A percentile compares a stretch with the other conserved stretches of the same genome.
These are phyloP conservation scores for Croton laevigatus DNA, from an alignment of 441 rosid genomes.

Conservation along the genomic window DNA sequence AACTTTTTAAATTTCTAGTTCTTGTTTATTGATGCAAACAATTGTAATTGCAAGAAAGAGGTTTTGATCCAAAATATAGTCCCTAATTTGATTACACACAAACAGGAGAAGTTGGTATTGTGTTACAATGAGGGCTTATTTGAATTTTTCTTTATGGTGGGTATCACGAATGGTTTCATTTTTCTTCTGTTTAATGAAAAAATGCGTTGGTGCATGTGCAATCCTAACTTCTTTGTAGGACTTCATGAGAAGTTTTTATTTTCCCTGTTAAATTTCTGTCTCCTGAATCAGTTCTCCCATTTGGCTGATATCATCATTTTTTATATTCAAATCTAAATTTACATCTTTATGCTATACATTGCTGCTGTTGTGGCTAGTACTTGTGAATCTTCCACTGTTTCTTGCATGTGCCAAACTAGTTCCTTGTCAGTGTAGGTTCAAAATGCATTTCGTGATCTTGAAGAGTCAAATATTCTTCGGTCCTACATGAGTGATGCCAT, in stretches of 20 bases:
- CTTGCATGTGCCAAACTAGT: slow-evolving; percentile 20
- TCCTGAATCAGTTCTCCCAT: neutral
- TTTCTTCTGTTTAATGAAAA: neutral
- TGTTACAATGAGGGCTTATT: neutral
- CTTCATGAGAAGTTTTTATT: neutral
- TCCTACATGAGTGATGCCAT: slow-evolving; percentile 83
- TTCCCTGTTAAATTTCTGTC: neutral
- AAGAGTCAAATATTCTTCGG: slow-evolving; percentile 72
- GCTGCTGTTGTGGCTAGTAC: neutral
- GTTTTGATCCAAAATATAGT: neutral
- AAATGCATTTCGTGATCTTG: slow-evolving; percentile 74
- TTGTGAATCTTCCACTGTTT: slow-evolving; percentile 6
- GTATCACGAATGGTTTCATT: neutral
- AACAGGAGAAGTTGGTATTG: neutral
- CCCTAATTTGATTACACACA: neutral
- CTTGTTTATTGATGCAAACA: neutral
- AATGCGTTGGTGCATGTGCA: neutral
- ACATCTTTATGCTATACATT: neutral
- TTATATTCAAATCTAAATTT: neutral
- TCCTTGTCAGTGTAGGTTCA: slow-evolving; percentile 57
- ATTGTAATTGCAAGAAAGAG: neutral
- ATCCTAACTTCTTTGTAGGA: neutral
- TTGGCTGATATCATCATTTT: neutral
- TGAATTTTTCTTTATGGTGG: neutral
- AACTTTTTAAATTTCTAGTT: neutral